Conservation (phyloP, 352 stramenopile species). For the Phytophthora sp. region DNA sequence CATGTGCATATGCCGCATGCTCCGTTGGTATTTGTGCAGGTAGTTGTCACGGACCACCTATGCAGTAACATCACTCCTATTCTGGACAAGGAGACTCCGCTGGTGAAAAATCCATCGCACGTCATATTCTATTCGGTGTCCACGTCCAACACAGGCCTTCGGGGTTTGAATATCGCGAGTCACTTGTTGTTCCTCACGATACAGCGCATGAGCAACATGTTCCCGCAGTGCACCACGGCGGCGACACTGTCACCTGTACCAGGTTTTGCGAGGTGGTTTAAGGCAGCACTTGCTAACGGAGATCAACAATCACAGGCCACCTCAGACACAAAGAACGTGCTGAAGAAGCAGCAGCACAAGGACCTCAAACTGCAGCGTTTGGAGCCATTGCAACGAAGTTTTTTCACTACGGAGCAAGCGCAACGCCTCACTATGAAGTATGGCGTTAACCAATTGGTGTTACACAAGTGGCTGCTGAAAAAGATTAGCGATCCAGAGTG, state of each 20-base stretch:
- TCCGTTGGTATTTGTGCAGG: conserved; percentile 81
- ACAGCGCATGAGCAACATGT: conserved; percentile 70
- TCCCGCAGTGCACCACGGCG: conserved; percentile 65
- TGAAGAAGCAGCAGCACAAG: conserved; percentile 21
- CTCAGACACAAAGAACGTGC: conserved; percentile 15
- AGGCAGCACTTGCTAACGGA: conserved; percentile 37
- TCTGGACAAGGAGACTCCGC: conserved; percentile 53
- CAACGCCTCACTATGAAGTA: conserved; percentile 65
- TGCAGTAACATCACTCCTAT: conserved; percentile 70
- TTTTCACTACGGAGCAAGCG: conserved; percentile 60
- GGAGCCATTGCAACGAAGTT: conserved; percentile 39
- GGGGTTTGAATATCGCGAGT: conserved; percentile 81
- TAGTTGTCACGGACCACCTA: conserved; percentile 72
- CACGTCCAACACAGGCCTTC: conserved; percentile 79
- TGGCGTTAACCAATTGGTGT: conserved; percentile 53
- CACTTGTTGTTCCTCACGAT: conserved; percentile 88
- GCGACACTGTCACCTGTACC: conserved; percentile 84
- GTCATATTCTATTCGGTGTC: conserved; percentile 90
- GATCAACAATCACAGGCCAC: conserved; percentile 27
- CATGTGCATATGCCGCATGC: conserved; percentile 77
- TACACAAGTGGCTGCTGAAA: conserved; percentile 78
- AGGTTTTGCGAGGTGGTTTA: conserved; percentile 77
- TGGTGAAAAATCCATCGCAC: conserved; percentile 60
- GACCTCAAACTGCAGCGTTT: conserved; percentile 13
- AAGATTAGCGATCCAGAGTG: conserved; percentile 53